Percentiles rank a stretch among this genome's conserved stretches.
Conservation (phyloP, 192 early-diverging fungal species). For the Ambispora gerdemannii region DNA sequence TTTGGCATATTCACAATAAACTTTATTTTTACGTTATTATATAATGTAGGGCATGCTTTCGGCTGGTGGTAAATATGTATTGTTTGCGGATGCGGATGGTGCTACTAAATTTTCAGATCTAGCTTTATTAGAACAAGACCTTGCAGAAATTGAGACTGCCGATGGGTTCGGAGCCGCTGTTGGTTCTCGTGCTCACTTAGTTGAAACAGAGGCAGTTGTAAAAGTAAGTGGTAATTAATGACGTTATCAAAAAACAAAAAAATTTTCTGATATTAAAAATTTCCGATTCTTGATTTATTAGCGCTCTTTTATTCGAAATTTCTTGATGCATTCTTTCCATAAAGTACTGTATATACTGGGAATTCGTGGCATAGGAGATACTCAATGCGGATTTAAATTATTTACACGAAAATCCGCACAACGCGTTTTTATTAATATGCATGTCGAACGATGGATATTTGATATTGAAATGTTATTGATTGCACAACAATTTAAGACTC, state of each 20-base stretch:
- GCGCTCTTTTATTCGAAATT: slow-evolving; percentile 88
- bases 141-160: slow-evolving; percentile 39
- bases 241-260: too few species aligned
- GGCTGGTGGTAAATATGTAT: slow-evolving; percentile 65
- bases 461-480: slow-evolving; percentile 93
- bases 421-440: slow-evolving; percentile 83
- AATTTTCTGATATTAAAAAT: not conserved
- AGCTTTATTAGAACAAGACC: slow-evolving; percentile 50
- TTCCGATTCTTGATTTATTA: slow-evolving; percentile 36
- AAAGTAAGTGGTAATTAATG: slow-evolving; percentile 62
- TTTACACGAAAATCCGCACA: slow-evolving; percentile 75
- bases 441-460: slow-evolving; percentile 97
- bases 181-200: slow-evolving; percentile 91
- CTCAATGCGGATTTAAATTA: slow-evolving; percentile 98
- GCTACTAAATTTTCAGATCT: slow-evolving; percentile 90
- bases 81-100: slow-evolving; percentile 97
- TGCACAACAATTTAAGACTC: slow-evolving; percentile 65
- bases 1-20: not conserved
- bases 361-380: slow-evolving; percentile 85
- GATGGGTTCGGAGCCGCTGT: slow-evolving; percentile 69
- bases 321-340: slow-evolving; percentile 95
- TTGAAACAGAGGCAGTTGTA: slow-evolving; percentile 76
- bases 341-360: slow-evolving; percentile 83
- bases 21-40: not conserved
- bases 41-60: slow-evolving; percentile 71